Evolutionary conservation across 441 rosid species (phyloP).

Genomic region (Erodium trifolium): DNA sequence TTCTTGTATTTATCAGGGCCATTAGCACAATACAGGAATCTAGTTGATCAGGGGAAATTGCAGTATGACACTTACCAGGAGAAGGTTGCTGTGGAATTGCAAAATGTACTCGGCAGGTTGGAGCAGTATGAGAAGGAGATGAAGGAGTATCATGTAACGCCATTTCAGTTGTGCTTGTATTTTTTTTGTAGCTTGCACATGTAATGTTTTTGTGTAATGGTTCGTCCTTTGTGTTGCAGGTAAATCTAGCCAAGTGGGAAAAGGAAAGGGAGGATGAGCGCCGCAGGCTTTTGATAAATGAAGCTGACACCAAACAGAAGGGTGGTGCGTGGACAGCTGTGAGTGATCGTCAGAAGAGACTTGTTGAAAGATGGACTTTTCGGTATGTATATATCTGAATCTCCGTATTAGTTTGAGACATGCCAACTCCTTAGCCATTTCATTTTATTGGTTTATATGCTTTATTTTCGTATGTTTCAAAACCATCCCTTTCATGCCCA

Average conservation of each 20-base stretch:
- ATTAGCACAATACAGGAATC: slow-evolving; percentile 38
- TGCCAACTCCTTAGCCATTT: not conserved
- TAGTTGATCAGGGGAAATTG: slow-evolving; percentile 65
- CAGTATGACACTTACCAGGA: slow-evolving; percentile 74
- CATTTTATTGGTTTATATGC: not conserved
- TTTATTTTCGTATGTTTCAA: not conserved
- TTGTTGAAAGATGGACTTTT: slow-evolving; percentile 52
- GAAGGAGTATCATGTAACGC: slow-evolving; percentile 68
- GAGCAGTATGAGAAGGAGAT: slow-evolving; percentile 72
- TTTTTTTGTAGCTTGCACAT: not conserved
- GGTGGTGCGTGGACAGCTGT: slow-evolving; percentile 52
- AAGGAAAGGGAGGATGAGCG: slow-evolving; percentile 57
- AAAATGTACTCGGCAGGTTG: slow-evolving; percentile 57
- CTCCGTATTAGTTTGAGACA: not conserved
- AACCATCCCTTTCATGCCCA: not conserved
- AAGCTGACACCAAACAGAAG: slow-evolving; percentile 68
- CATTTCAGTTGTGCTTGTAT: not conserved
- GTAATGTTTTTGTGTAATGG: slow-evolving; percentile 13
- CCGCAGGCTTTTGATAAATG: slow-evolving; percentile 56
- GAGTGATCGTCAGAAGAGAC: slow-evolving; percentile 37
- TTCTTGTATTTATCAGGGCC: slow-evolving; percentile 34
- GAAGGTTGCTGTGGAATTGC: slow-evolving; percentile 52
- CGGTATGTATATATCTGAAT: slow-evolving; percentile 29
- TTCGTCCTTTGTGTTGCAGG: slow-evolving; percentile 28
- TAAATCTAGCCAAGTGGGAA: slow-evolving; percentile 70